Evolutionary conservation across 1,284 basidiomycete genomes (phyloP), one percentile per base, ranked within the genome.

Genomic region (Naganishia albida): DNA sequence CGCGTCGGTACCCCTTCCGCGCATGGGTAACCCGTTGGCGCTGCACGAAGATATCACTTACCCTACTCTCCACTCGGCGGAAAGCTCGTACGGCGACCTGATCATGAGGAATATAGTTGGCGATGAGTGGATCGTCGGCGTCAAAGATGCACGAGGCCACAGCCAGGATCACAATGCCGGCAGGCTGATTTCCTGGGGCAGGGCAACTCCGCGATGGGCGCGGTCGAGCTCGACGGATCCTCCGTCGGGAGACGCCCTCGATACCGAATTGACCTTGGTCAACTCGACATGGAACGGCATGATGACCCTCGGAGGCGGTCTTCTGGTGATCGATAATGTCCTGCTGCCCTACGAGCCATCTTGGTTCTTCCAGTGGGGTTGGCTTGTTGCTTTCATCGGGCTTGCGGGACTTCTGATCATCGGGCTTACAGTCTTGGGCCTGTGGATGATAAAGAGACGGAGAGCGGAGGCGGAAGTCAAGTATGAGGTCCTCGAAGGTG

Each of bases 271-370:
- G 50, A 34, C 23, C 69, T 62, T 54, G 66, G 40, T 51, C 54
- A 48, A 28, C 64, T 62, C 8, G 65, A 60, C 77, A 20, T 74
- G 74, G 73, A 70, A 70, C 50, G 77, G 74, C 26, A 76, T 73
- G 26, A 77, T 82, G 72, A 75, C 76, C 0, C 70, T 79, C 8
- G 81, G 80, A 1, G 93, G 93, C 1, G 95, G 96, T 3, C 91
- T 98, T 28, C 84, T 98, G 64, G 85, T 89, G 76, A 88, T 99
- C 68, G 91, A 97, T 80, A 82, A 84, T 26, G 83, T 97, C 10
- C 80, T 98, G 48, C 73, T 87, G 42, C 95, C 95, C 20, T 99
- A 94, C 76, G 81, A 87, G 68, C 92, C 95, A 0, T 83, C 86
- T 16, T 91, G 88, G 89, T 90, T 87, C 84, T 78, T 84, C 59